These are phyloP conservation scores for Fusarium subtropicale DNA, from an alignment of 2,329 filamentous ascomycete species.

Conservation along the genomic window DNA sequence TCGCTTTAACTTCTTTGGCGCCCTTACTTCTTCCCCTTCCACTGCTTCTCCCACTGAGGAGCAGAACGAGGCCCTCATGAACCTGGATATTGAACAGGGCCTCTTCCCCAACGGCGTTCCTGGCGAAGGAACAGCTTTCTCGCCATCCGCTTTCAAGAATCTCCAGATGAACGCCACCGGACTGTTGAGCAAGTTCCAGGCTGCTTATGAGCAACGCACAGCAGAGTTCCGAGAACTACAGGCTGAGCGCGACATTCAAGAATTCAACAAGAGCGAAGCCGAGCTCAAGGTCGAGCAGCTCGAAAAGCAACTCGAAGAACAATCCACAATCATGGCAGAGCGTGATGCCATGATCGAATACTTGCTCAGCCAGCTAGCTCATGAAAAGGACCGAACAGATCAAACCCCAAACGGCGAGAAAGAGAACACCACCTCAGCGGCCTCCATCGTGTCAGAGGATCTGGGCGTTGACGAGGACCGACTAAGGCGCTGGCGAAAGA, in stretches of 20 bases:
- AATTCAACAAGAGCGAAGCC: constrained; percentile 68
- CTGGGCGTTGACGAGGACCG: constrained; percentile 66
- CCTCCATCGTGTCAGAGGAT: constrained; percentile 63
- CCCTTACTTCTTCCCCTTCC: constrained; percentile 58
- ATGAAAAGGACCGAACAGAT: constrained; percentile 62
- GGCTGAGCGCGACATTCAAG: constrained; percentile 64
- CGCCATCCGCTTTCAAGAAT: constrained; percentile 70
- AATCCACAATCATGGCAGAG: constrained; percentile 65
- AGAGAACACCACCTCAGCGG: constrained; percentile 50
- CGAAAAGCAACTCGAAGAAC: constrained; percentile 69
- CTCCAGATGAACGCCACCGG: constrained; percentile 68
- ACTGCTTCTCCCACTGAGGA: constrained; percentile 49
- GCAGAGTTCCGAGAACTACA: constrained; percentile 62
- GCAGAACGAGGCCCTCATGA: constrained; percentile 65
- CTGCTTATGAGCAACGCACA: constrained; percentile 67
- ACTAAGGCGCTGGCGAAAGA: constrained; percentile 56
- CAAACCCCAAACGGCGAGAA: constrained; percentile 51
- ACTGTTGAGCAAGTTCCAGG: constrained; percentile 67
- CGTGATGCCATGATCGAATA: constrained; percentile 64
- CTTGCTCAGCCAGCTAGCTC: constrained; percentile 62
- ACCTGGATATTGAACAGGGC: constrained; percentile 65
- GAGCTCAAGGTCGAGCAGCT: constrained; percentile 65
- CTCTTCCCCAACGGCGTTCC: constrained; percentile 63
- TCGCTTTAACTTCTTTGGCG: constrained; percentile 60
- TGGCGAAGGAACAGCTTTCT: constrained; percentile 62